Evolutionary conservation across 768 basidiomycete species (phyloP).

Genomic region (Dioszegia aurantiaca): DNA sequence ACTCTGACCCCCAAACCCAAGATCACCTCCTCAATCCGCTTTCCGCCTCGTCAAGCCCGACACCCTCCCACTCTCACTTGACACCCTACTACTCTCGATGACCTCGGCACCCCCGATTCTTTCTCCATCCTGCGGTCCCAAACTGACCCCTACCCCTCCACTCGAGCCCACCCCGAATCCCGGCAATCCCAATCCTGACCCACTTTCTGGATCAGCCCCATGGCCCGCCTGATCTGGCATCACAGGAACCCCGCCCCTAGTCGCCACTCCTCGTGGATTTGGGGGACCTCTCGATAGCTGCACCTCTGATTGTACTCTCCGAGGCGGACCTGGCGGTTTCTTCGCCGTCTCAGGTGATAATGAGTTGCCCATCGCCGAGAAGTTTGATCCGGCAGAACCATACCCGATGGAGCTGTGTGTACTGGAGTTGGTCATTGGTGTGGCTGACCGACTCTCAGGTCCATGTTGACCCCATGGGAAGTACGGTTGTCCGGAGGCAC

Average conservation of each 20-base stretch:
- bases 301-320: conserved; percentile 31
- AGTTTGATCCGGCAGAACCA: background rate
- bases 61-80: too few relatives aligned
- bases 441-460: conserved; percentile 5
- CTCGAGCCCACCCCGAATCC: conserved; percentile 3
- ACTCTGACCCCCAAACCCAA: too few relatives aligned
- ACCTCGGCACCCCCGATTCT: conserved; percentile 17
- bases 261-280: conserved; percentile 30
- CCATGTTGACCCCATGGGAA: conserved; percentile 26
- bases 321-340: conserved; percentile 28
- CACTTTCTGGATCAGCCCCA: background rate
- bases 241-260: conserved; percentile 24
- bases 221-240: background rate
- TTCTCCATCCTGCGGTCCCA: conserved; percentile 20
- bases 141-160: conserved; percentile 5
- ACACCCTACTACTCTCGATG: conserved; percentile 5
- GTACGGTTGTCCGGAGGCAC: conserved; percentile 5
- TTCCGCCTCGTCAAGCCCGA: conserved; percentile 19
- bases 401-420: background rate
- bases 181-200: background rate
- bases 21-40: conserved; percentile 18
- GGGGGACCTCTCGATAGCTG: conserved; percentile 3
- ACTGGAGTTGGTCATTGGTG: background rate
- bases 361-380: background rate
- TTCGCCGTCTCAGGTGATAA: conserved; percentile 13